phyloP scores from a whole-genome alignment of 108 stramenopile genomes.

The Parietichytrium sp. region DNA sequence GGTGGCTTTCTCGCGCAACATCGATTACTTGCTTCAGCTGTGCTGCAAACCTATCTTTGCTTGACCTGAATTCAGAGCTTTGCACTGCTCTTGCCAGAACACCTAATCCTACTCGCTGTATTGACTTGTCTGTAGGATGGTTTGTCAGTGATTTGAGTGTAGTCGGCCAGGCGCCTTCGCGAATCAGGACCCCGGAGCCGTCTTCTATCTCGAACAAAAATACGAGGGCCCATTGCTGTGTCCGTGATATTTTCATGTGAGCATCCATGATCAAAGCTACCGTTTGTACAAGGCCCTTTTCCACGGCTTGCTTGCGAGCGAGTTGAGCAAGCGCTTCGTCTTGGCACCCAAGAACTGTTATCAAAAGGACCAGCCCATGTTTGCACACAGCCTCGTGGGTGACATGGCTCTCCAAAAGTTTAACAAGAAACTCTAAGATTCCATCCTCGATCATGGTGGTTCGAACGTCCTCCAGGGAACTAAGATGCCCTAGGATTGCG shows the following conservation, averaged over 20 bases:
- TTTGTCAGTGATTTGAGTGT: not conserved
- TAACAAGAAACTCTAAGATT: not conserved
- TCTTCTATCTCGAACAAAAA: not conserved
- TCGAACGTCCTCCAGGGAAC: not conserved
- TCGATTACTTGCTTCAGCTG: no score
- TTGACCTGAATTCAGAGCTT: no score
- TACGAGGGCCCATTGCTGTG: constrained; percentile 7
- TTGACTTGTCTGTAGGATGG: not conserved
- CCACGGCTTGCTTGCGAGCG: not conserved
- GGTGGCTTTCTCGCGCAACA: no score
- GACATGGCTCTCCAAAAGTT: not conserved
- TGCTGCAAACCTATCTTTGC: no score
- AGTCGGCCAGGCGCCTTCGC: not conserved
- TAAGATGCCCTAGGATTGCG: not conserved
- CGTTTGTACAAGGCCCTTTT: not conserved
- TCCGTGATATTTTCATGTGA: not conserved
- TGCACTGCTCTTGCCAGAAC: no score
- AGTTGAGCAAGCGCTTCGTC: not conserved
- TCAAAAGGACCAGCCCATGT: not conserved
- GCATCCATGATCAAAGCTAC: constrained; percentile 1
- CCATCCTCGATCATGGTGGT: not conserved
- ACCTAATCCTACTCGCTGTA: not conserved
- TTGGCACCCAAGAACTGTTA: not conserved
- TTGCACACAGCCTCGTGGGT: not conserved
- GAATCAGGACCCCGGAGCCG: not conserved